Percentiles rank a stretch among this genome's conserved stretches.
phyloP scores from a whole-genome alignment of 768 basidiomycete genomes.

The Leucocoprinus leucothites region DNA sequence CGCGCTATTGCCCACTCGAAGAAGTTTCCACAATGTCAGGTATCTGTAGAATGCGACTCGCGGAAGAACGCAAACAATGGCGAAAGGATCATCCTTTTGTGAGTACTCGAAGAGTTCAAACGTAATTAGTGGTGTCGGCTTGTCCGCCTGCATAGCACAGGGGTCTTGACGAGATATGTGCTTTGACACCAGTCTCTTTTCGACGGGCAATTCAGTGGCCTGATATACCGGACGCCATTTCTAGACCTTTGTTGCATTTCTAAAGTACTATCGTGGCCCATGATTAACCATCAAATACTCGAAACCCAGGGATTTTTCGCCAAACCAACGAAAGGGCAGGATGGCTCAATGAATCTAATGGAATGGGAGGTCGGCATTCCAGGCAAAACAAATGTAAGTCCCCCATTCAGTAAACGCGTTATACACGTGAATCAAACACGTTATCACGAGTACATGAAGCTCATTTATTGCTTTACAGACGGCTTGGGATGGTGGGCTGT shows the following conservation, averaged over 20 bases:
- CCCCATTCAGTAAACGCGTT: conserved; percentile 9
- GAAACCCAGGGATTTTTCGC: conserved; percentile 88
- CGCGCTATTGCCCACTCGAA: not conserved
- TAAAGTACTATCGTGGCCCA: not conserved
- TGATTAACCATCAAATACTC: not conserved
- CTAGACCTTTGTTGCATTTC: too few relatives aligned
- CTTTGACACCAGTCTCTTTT: not conserved
- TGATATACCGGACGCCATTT: too few relatives aligned
- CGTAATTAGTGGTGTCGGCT: too few relatives aligned
- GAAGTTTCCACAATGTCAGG: conserved; percentile 64
- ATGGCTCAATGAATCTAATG: conserved; percentile 95
- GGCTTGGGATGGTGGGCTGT: conserved; percentile 95
- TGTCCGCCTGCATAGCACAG: not conserved
- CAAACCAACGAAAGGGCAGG: conserved; percentile 82
- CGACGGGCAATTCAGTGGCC: too few relatives aligned
- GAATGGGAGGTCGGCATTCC: conserved; percentile 99
- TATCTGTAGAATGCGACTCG: conserved; percentile 88
- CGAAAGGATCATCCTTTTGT: conserved; percentile 98
- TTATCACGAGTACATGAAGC: conserved; percentile 8
- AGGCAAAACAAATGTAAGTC: conserved; percentile 80
- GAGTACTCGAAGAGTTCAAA: conserved; percentile 30
- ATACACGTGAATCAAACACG: conserved; percentile 14
- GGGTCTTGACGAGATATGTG: not conserved
- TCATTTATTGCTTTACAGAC: conserved; percentile 52
- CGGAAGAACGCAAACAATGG: conserved; percentile 99